Evolutionary conservation across 164 flowering plant species (phyloP).

Genomic region (Vitis riparia): DNA sequence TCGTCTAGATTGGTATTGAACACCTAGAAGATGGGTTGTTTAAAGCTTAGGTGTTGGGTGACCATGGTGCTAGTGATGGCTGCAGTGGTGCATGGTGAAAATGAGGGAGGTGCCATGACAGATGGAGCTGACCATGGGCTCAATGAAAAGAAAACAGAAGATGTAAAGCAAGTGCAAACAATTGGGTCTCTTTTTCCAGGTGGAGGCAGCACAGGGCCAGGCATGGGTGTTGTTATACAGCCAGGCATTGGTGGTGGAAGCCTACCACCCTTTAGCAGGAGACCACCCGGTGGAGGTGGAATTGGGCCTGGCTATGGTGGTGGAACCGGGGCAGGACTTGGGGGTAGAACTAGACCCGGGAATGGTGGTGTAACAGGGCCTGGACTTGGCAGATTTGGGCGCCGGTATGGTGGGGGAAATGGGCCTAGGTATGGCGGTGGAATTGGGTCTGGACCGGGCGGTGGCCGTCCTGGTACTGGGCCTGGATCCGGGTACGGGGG

Average conservation of each 20-base stretch:
- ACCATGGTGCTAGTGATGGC: constrained; percentile 9
- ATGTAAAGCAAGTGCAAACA: constrained; percentile 1
- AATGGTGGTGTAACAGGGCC: background rate
- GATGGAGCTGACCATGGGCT: background rate
- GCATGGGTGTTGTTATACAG: background rate
- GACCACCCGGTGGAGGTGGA: no score
- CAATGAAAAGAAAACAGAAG: background rate
- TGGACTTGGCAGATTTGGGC: background rate
- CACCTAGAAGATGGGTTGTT: constrained; percentile 13
- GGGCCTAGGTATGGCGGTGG: constrained; percentile 6
- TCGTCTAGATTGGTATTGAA: constrained; percentile 1
- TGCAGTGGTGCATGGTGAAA: constrained; percentile 7
- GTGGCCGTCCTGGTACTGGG: background rate
- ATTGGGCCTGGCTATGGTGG: no score
- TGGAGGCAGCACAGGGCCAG: background rate
- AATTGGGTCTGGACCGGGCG: background rate
- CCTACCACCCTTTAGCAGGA: background rate
- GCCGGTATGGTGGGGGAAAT: background rate
- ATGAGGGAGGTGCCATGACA: background rate
- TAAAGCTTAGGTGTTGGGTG: background rate
- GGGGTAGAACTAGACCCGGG: background rate
- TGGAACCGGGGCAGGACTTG: background rate
- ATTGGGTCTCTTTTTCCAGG: background rate
- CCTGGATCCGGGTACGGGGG: background rate
- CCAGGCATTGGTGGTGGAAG: constrained; percentile 6